Evolutionary conservation across 371 early-diverging fungal species (phyloP).

Genomic region (Smittium culicis): DNA sequence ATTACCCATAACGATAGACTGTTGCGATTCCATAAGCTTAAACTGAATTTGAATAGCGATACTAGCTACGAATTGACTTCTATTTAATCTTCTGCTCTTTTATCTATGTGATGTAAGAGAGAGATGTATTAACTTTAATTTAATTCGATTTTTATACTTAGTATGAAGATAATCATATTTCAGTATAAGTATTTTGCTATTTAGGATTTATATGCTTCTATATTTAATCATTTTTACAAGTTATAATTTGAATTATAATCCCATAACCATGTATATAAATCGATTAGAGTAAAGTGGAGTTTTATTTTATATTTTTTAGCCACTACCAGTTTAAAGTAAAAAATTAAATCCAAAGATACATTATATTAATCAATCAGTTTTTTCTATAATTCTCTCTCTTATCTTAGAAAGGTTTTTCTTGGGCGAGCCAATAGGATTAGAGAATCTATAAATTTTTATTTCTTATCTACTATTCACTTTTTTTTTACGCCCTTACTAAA

Average conservation of each 20-base stretch:
- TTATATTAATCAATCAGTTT: not conserved
- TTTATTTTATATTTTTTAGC: not conserved
- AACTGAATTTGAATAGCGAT: not conserved
- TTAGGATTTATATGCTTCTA: not conserved
- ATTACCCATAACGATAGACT: constrained; percentile 46
- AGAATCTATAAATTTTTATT: no score
- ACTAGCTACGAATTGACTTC: not conserved
- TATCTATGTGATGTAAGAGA: not conserved
- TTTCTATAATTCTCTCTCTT: not conserved
- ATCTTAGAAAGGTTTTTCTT: not conserved
- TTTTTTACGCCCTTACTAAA: no score
- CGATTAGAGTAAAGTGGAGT: not conserved
- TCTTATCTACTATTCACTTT: no score
- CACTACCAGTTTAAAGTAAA: not conserved
- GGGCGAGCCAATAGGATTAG: not conserved
- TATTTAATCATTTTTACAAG: not conserved
- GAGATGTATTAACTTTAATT: not conserved
- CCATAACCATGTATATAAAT: no score
- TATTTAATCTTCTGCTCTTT: not conserved
- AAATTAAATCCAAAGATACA: not conserved
- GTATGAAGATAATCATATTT: not conserved
- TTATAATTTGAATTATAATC: not conserved
- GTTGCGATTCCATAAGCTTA: not conserved
- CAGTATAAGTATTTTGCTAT: not conserved
- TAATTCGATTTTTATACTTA: not conserved